Percentiles rank a stretch among this genome's conserved stretches.
phyloP scores from a whole-genome alignment of 768 basidiomycete species.

The Pisolithus marmoratus region DNA sequence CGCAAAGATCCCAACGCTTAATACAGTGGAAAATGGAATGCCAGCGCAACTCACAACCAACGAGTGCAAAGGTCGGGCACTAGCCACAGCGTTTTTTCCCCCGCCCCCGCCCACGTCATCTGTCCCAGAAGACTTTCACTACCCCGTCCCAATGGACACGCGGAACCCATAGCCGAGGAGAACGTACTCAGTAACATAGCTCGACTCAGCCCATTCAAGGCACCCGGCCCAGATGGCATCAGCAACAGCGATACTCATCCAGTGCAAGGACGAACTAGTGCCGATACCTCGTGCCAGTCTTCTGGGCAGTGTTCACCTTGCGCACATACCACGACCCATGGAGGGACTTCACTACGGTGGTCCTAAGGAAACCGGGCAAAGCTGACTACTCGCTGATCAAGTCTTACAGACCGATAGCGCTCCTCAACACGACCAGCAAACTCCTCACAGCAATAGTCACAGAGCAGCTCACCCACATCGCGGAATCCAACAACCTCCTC shows the following conservation, averaged over 20 bases:
- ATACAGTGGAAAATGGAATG: no score
- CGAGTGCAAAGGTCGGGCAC: constrained; percentile 11
- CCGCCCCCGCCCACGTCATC: constrained; percentile 1
- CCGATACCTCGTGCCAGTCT: no score
- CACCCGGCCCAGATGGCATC: constrained; percentile 24
- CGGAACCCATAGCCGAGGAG: not conserved
- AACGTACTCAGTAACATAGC: constrained; percentile 2
- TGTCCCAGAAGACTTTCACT: not conserved
- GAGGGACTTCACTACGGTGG: not conserved
- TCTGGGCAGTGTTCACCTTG: no score
- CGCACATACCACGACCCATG: no score
- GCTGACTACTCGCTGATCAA: constrained; percentile 28
- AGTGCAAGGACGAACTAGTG: not conserved
- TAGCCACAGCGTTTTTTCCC: constrained; percentile 23
- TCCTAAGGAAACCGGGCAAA: constrained; percentile 29
- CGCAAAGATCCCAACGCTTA: not conserved
- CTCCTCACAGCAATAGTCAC: no score
- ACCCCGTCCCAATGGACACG: not conserved
- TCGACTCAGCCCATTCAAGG: constrained; percentile 16
- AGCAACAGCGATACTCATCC: constrained; percentile 18
- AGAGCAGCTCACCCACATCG: no score
- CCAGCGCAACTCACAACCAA: constrained; percentile 14
- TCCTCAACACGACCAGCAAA: constrained; percentile 20
- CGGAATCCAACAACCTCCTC: constrained; percentile 15
- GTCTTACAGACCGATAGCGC: constrained; percentile 33